phyloP scores from a whole-genome alignment of 164 flowering plant genomes.

The Vitis cinerea region DNA sequence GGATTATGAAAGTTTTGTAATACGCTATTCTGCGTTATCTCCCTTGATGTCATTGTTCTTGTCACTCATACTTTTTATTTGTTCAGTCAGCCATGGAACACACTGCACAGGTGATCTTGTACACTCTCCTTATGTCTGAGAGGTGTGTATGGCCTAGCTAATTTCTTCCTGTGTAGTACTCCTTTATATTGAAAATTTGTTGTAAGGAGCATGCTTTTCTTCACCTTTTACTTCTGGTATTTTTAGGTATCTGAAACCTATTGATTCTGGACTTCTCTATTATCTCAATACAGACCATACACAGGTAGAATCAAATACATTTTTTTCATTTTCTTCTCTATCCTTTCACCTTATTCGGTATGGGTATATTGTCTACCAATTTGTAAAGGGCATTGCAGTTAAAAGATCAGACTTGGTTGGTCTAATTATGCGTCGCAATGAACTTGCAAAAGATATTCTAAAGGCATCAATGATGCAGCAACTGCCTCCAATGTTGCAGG shows the following conservation, averaged over 20 bases:
- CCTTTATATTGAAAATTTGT: neutral
- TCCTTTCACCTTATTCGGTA: neutral
- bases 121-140: conserved; percentile 95
- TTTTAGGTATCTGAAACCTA: conserved; percentile 63
- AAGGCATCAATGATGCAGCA: conserved; percentile 72
- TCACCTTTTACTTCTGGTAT: conserved; percentile 11
- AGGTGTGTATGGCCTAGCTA: conserved; percentile 40
- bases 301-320: conserved; percentile 42
- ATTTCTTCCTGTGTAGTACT: neutral
- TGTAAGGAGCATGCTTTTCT: neutral
- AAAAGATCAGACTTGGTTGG: conserved; percentile 87
- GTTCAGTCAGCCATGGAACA: conserved; percentile 90
- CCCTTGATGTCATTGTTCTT: conserved; percentile 1
- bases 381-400: conserved; percentile 65
- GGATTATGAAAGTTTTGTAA: neutral
- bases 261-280: conserved; percentile 82
- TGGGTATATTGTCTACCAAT: neutral
- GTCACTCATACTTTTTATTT: conserved; percentile 16
- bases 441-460: conserved; percentile 76
- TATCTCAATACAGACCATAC: conserved; percentile 95
- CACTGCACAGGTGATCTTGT: conserved; percentile 87
- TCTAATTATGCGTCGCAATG: conserved; percentile 96
- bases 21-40: neutral
- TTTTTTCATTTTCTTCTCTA: neutral
- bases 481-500: conserved; percentile 85